These are phyloP conservation scores for Tylopilus sp. DNA, from an alignment of 1,284 basidiomycete genomes.

Conservation along the genomic window DNA sequence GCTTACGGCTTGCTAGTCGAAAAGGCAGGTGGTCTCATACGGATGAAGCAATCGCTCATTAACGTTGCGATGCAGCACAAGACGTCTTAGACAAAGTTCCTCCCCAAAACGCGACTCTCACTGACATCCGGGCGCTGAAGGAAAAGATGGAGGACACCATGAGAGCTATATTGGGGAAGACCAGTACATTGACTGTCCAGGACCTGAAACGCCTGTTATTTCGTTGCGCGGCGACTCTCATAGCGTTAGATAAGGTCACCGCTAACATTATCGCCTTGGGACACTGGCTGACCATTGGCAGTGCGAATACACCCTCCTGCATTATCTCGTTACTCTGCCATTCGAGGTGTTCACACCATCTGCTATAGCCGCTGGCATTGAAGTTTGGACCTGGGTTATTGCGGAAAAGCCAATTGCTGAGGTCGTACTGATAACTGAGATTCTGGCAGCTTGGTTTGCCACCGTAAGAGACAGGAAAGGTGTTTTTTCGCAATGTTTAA, in stretches of 20 bases:
- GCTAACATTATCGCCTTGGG: not conserved
- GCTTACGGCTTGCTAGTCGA: conserved; percentile 63
- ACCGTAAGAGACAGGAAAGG: conserved; percentile 78
- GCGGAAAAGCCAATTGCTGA: conserved; percentile 78
- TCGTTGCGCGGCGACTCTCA: conserved; percentile 79
- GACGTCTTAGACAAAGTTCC: conserved; percentile 62
- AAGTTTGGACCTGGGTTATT: conserved; percentile 97
- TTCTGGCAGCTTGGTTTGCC: conserved; percentile 83
- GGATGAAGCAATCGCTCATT: not conserved
- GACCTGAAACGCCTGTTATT: conserved; percentile 86
- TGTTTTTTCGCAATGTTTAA: conserved; percentile 76
- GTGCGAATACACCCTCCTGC: conserved; percentile 85
- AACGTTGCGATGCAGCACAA: conserved; percentile 35
- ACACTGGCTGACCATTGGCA: conserved; percentile 29
- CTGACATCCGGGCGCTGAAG: conserved; percentile 66
- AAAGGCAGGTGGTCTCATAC: conserved; percentile 38
- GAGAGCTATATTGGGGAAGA: conserved; percentile 67
- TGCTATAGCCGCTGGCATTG: conserved; percentile 82
- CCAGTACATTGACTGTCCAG: conserved; percentile 66
- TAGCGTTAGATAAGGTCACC: conserved; percentile 64
- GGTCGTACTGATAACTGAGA: conserved; percentile 77
- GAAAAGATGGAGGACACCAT: conserved; percentile 67
- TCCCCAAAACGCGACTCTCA: conserved; percentile 51
- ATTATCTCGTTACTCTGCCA: conserved; percentile 85
- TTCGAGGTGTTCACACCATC: conserved; percentile 88